Evolutionary conservation across 2,329 filamentous ascomycete genomes (phyloP).

Genomic region (Scortechinia acanthostroma): DNA sequence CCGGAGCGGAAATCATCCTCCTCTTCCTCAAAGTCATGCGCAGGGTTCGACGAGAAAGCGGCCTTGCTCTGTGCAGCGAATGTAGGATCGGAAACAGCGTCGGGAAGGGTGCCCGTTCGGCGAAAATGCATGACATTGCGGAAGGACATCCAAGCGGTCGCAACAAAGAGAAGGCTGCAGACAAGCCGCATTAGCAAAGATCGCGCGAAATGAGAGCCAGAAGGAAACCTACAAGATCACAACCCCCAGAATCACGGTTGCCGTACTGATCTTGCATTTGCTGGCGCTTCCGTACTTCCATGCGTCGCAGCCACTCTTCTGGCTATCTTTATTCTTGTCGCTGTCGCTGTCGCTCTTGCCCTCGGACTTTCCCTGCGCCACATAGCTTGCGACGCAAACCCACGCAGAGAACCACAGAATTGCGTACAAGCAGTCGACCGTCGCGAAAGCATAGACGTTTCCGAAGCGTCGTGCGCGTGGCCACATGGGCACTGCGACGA

Average conservation of each 20-base stretch:
- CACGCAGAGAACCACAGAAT: constrained; percentile 53
- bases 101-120: constrained; percentile 43
- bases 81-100: constrained; percentile 28
- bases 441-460: constrained; percentile 50
- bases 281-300: constrained; percentile 43
- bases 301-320: constrained; percentile 37
- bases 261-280: constrained; percentile 48
- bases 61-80: constrained; percentile 38
- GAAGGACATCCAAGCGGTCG: constrained; percentile 41
- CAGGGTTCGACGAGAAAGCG: constrained; percentile 34
- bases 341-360: constrained; percentile 21
- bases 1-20: constrained; percentile 28
- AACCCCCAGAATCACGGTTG: constrained; percentile 44
- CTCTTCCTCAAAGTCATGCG: constrained; percentile 31
- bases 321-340: constrained; percentile 11
- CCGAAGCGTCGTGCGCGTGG: constrained; percentile 46
- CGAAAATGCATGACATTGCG: constrained; percentile 46
- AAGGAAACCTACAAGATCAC: constrained; percentile 39
- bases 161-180: constrained; percentile 39
- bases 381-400: constrained; percentile 45
- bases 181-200: not conserved
- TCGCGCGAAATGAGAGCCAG: not conserved
- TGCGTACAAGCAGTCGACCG: constrained; percentile 41
- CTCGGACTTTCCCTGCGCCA: constrained; percentile 39
- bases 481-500: constrained; percentile 53